phyloP scores from a whole-genome alignment of 345 rosid genomes.

The Eucalyptus pauciflora region DNA sequence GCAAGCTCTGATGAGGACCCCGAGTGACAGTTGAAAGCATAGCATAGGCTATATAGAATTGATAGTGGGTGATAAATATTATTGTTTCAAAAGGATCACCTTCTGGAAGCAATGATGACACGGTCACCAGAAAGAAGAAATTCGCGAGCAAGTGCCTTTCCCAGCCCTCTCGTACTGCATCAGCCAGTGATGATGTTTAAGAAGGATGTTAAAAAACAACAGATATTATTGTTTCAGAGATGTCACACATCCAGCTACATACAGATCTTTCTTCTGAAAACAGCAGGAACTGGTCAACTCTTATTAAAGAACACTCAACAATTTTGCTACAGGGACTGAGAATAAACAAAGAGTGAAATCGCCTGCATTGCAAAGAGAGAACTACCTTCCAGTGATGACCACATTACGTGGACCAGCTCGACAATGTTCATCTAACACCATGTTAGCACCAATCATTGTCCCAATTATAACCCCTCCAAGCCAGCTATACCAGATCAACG shows the following conservation, averaged over 20 bases:
- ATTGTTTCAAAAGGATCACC: conserved; percentile 19
- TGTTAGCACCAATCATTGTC: conserved; percentile 86
- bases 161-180: conserved; percentile 78
- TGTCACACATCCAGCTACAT: no score
- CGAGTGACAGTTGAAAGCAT: not conserved
- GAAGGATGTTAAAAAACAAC: not conserved
- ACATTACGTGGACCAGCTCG: conserved; percentile 92
- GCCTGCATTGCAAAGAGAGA: not conserved
- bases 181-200: not conserved
- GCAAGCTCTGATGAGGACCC: not conserved
- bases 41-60: not conserved
- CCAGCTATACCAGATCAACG: conserved; percentile 95
- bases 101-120: conserved; percentile 85
- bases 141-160: conserved; percentile 96
- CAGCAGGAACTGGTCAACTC: not conserved
- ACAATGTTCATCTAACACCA: conserved; percentile 89
- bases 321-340: not conserved
- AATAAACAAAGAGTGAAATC: not conserved
- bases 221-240: not conserved
- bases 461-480: conserved; percentile 92
- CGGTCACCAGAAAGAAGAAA: conserved; percentile 91
- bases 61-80: not conserved
- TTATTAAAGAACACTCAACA: not conserved
- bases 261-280: not conserved
- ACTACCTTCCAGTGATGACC: conserved; percentile 91